Percentiles rank a stretch among this genome's conserved stretches.
These are phyloP conservation scores for Canariomyces notabilis DNA, from an alignment of 2,329 filamentous ascomycete species.

Conservation along the genomic window DNA sequence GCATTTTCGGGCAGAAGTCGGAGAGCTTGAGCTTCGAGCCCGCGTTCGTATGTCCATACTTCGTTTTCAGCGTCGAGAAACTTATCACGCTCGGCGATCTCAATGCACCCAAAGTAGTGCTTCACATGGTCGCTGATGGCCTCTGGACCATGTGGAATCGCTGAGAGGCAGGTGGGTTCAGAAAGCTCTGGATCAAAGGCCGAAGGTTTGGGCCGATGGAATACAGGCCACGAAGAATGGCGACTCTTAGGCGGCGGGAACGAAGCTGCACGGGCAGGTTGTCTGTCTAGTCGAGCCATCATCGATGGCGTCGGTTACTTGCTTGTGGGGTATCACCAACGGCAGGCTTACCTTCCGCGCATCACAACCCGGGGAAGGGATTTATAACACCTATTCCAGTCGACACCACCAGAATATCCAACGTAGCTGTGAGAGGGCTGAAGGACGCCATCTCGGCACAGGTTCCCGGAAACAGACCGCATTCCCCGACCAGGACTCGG, in stretches of 20 bases:
- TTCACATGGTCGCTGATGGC: constrained; percentile 10
- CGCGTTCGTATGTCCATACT: constrained; percentile 5
- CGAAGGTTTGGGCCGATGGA: not conserved
- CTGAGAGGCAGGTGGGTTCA: constrained; percentile 6
- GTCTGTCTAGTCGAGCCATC: no score
- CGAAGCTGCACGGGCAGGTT: not conserved
- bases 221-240: not conserved
- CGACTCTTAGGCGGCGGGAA: not conserved
- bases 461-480: no score
- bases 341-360: no score
- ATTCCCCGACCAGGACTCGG: no score
- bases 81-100: constrained; percentile 1
- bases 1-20: not conserved
- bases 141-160: not conserved
- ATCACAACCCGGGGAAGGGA: no score
- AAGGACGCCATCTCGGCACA: no score
- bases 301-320: no score
- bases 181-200: constrained; percentile 4
- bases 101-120: constrained; percentile 15
- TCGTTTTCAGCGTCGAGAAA: not conserved
- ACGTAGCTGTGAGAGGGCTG: no score
- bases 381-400: no score
- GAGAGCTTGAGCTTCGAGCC: not conserved
- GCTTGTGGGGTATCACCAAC: no score
- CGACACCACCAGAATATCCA: no score